Conservation (phyloP, 2,329 filamentous ascomycete species). For the Neoarthrinium moseri region DNA sequence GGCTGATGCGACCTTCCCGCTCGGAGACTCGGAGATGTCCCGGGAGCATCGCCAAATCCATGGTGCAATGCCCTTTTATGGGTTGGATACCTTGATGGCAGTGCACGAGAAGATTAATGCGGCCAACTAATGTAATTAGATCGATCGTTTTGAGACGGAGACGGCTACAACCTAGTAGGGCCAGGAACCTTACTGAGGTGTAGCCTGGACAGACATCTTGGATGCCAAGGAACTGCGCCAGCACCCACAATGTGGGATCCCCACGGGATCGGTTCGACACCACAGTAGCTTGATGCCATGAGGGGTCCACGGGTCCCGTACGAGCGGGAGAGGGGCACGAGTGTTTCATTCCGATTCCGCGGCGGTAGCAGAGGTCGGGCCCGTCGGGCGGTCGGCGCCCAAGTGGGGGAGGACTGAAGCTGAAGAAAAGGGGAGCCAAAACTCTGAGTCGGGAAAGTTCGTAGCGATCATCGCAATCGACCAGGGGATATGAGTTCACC, state of each 20-base stretch:
- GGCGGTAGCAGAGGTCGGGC: no score
- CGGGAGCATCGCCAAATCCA: neutral
- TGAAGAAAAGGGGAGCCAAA: neutral
- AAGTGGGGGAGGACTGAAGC: neutral
- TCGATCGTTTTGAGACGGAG: no score
- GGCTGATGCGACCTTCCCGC: neutral
- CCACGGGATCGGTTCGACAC: constrained; percentile 3
- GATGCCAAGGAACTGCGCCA: neutral
- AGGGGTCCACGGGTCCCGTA: no score
- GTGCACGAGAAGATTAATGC: neutral
- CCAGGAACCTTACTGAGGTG: neutral
- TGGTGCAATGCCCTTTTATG: neutral
- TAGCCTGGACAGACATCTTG: neutral
- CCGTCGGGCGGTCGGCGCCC: no score
- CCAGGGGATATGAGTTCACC: no score
- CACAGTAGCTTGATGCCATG: neutral
- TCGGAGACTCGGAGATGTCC: neutral
- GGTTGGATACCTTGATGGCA: neutral
- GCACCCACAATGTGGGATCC: constrained; percentile 6
- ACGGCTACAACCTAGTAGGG: neutral
- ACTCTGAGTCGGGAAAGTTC: constrained; percentile 2
- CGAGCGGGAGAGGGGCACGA: constrained; percentile 7
- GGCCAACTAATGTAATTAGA: neutral
- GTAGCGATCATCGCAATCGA: no score
- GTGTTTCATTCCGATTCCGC: neutral